A percentile compares a stretch with the other conserved stretches of the same genome.
phyloP scores from a whole-genome alignment of 2,329 filamentous ascomycete species.

The Clonostachys byssicola region DNA sequence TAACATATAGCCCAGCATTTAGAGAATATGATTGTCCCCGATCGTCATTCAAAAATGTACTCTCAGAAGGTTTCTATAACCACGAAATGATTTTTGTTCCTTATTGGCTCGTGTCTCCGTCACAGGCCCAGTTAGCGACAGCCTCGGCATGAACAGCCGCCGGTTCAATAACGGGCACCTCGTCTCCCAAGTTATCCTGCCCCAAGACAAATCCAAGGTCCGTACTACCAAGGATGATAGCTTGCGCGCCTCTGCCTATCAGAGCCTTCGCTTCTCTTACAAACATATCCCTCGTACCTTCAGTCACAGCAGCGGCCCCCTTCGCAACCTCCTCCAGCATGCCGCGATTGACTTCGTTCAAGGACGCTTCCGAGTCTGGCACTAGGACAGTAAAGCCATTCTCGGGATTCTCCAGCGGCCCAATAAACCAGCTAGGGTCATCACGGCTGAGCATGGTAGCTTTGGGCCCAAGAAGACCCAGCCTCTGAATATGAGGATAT shows the following conservation, averaged over 20 bases:
- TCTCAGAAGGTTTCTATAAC: too few relatives aligned
- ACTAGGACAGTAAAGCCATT: constrained; percentile 2
- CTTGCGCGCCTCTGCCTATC: constrained; percentile 2
- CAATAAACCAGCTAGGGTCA: constrained; percentile 4
- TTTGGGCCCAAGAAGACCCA: constrained; percentile 5
- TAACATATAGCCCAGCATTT: too few relatives aligned
- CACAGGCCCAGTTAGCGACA: constrained; percentile 2
- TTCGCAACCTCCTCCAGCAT: constrained; percentile 8
- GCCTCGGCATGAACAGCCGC: constrained; percentile 5
- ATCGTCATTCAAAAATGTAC: too few relatives aligned
- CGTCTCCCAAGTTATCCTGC: constrained; percentile 4
- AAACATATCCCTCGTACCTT: constrained; percentile 5
- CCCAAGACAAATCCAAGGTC: constrained; percentile 5
- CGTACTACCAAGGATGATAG: constrained; percentile 5
- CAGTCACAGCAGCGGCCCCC: constrained; percentile 2
- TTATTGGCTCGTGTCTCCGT: background rate
- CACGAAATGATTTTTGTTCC: too few relatives aligned
- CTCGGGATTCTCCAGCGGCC: background rate
- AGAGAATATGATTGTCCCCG: too few relatives aligned
- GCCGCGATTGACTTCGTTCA: constrained; percentile 4
- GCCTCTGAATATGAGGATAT: constrained; percentile 2
- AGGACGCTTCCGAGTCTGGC: constrained; percentile 1
- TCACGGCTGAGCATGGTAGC: constrained; percentile 3
- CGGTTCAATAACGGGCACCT: constrained; percentile 5
- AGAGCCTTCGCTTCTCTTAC: constrained; percentile 2